Evolutionary conservation across 2,329 filamentous ascomycete species (phyloP).

Genomic region (Rhexocercosporidium sp.): DNA sequence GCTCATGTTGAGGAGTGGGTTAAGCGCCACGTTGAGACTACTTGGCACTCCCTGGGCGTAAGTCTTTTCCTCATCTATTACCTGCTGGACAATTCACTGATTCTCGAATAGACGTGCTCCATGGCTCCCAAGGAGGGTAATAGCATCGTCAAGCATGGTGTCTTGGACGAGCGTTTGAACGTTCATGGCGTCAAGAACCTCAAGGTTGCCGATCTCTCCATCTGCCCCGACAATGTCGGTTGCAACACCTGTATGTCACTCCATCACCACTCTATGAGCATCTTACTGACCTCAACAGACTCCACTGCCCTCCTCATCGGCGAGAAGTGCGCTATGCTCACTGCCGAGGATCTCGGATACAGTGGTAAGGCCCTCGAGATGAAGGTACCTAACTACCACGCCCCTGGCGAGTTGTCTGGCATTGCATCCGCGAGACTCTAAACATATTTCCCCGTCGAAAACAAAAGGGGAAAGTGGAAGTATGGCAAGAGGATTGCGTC

Average conservation of each 20-base stretch:
- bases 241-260: slow-evolving; percentile 47
- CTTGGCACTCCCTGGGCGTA: slow-evolving; percentile 46
- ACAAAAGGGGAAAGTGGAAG: background rate
- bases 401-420: slow-evolving; percentile 51
- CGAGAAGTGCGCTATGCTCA: slow-evolving; percentile 48
- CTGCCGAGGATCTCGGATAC: slow-evolving; percentile 47
- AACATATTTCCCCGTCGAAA: background rate
- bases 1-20: slow-evolving; percentile 54
- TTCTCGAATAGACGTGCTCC: slow-evolving; percentile 47
- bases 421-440: slow-evolving; percentile 32
- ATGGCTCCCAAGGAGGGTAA: slow-evolving; percentile 58
- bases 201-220: slow-evolving; percentile 51
- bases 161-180: slow-evolving; percentile 46
- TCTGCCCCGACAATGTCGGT: slow-evolving; percentile 46
- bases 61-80: slow-evolving; percentile 32
- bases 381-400: slow-evolving; percentile 71
- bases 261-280: background rate
- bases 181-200: slow-evolving; percentile 48
- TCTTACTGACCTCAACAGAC: slow-evolving; percentile 58
- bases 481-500: background rate
- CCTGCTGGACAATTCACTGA: slow-evolving; percentile 27
- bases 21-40: slow-evolving; percentile 60
- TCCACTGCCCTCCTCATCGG: slow-evolving; percentile 51
- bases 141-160: slow-evolving; percentile 69
- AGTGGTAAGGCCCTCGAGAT: slow-evolving; percentile 73